Base-by-base conservation (phyloP, 192 early-diverging fungal genomes). In the Coemansia sp. region DNA sequence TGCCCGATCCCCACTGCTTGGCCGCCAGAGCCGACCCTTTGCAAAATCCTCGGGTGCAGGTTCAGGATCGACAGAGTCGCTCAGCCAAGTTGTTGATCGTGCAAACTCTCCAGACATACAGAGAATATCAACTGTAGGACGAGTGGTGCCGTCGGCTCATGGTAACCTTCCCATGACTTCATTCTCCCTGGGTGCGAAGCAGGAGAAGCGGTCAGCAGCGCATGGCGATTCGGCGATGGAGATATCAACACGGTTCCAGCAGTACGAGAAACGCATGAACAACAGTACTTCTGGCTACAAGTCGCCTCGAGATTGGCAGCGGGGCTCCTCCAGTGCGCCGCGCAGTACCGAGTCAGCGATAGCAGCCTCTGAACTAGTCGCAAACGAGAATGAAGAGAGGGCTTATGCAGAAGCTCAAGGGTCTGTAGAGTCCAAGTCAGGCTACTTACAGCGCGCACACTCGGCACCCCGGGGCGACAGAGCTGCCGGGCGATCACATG, bases 231-330 rank as follows among this genome's bases (percentile, higher is more conserved):
- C 76, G 57, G 72, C 73, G 1, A 59, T 69, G 69, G 73, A 81
- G 7, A 65, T 65, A 11, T 65, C 71, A 14, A 49, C 71, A 11
- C 69, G 73, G 57, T 76, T 72, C 56, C 73, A 81, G 78, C 69
- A 76, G 55, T 68, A 76, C 64, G 73, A 81, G 49, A 56, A 43
- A 48, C 66, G 69, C 1, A 55, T 65, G 46, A 66, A 69, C 26
- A 69, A 66, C 15, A 24, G 44, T 20, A 76, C 73, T 38, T 71
- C 78, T 1, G 57, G 15, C 5, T 59, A 20, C 35, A 26, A n/a
- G 16, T 35, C 57, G 12, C 34, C 57, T 12, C 57, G 35, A 16
- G 51, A 26, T 53, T 53, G 23, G 51, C 51, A 53, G 24, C 51
- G 51, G 9, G 51, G 51, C 7, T 53, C 51, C 24, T 26, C 24